These are phyloP conservation scores for Byssochlamys sp. DNA, from an alignment of 2,329 filamentous ascomycete genomes.

Conservation along the genomic window DNA sequence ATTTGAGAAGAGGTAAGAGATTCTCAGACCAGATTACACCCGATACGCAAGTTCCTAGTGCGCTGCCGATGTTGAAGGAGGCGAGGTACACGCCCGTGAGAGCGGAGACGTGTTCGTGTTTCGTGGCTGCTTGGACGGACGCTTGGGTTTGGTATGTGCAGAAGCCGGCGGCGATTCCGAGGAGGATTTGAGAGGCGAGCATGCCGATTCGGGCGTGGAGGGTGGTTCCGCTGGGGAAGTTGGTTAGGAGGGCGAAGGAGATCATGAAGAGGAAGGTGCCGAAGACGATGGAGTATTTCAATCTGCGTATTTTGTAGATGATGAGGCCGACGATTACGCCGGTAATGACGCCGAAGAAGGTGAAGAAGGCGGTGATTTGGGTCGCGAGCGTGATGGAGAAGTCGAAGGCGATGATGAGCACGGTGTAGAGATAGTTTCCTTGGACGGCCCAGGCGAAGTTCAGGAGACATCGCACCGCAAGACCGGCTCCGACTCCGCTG, in stretches of 20 bases:
- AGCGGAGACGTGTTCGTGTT: slow-evolving; percentile 46
- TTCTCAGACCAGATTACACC: slow-evolving; percentile 55
- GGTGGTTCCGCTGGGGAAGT: slow-evolving; percentile 47
- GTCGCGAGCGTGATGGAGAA: slow-evolving; percentile 49
- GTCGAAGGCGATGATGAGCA: slow-evolving; percentile 53
- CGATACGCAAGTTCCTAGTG: slow-evolving; percentile 51
- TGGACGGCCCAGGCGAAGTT: slow-evolving; percentile 53
- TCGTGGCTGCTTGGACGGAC: slow-evolving; percentile 42
- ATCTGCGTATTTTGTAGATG: slow-evolving; percentile 48
- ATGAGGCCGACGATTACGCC: slow-evolving; percentile 49
- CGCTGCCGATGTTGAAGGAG: slow-evolving; percentile 54
- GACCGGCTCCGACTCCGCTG: slow-evolving; percentile 53
- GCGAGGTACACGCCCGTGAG: slow-evolving; percentile 56
- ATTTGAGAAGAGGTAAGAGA: slow-evolving; percentile 39
- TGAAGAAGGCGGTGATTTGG: slow-evolving; percentile 52
- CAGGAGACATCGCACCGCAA: slow-evolving; percentile 49
- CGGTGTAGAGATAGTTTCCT: slow-evolving; percentile 55
- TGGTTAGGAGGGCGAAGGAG: slow-evolving; percentile 57
- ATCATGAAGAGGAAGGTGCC: slow-evolving; percentile 54
- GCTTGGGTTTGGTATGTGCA: slow-evolving; percentile 47
- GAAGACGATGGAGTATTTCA: slow-evolving; percentile 55
- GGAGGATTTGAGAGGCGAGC: slow-evolving; percentile 53
- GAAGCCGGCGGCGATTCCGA: slow-evolving; percentile 54
- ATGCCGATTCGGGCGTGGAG: slow-evolving; percentile 44
- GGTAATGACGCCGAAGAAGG: slow-evolving; percentile 47